These are phyloP conservation scores for Nitzschia putrida DNA, from an alignment of 108 stramenopile species.

Conservation along the genomic window DNA sequence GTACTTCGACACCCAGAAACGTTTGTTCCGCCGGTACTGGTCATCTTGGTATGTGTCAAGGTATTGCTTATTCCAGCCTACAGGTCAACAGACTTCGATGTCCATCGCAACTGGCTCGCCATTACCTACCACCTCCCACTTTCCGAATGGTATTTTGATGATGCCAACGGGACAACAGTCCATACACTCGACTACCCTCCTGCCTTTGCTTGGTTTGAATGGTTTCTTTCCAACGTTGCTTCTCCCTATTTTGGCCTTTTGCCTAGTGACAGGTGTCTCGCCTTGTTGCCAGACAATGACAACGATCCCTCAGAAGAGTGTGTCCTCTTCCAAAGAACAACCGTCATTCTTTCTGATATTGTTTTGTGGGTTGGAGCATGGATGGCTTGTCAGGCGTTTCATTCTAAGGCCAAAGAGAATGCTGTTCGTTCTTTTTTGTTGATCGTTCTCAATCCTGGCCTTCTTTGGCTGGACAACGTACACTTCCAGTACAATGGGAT, in stretches of 20 bases:
- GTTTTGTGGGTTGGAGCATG: conserved; percentile 66
- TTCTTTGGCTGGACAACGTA: conserved; percentile 93
- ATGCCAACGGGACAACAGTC: conserved; percentile 68
- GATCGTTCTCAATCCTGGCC: conserved; percentile 69
- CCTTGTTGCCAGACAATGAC: conserved; percentile 53
- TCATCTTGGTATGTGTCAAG: conserved; percentile 56
- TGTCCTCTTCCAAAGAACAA: conserved; percentile 74
- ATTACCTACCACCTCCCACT: conserved; percentile 79
- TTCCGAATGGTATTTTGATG: conserved; percentile 90
- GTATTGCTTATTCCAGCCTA: conserved; percentile 74
- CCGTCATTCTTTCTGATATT: conserved; percentile 79
- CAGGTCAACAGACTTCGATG: conserved; percentile 90
- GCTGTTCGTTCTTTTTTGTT: conserved; percentile 43
- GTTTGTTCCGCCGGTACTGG: conserved; percentile 58
- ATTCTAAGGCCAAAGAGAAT: conserved; percentile 26
- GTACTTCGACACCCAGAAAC: conserved; percentile 25
- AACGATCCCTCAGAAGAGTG: conserved; percentile 50
- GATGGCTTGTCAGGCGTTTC: conserved; percentile 35
- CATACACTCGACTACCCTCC: conserved; percentile 98
- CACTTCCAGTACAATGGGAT: conserved; percentile 97
- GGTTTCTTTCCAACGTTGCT: conserved; percentile 60
- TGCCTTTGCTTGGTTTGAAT: conserved; percentile 91
- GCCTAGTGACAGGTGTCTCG: conserved; percentile 55
- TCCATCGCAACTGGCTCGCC: conserved; percentile 96
- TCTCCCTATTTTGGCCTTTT: conserved; percentile 32